Evolutionary conservation across 1,284 basidiomycete genomes (phyloP).

Genomic region (Cryptococcus sp.): DNA sequence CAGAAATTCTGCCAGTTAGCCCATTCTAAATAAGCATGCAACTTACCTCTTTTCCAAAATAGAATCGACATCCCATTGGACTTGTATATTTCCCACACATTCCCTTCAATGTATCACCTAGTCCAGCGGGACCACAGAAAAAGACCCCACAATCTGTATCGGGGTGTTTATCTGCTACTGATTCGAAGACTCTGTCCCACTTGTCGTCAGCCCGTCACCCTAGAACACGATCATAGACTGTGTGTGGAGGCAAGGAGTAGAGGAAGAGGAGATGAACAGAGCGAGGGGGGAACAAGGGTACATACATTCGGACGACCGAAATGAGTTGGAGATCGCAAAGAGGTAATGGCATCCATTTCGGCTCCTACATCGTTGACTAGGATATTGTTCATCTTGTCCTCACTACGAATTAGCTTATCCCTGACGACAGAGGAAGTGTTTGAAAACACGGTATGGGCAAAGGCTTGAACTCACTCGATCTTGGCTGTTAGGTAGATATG

Average conservation of each 20-base stretch:
- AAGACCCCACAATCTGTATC: constrained; percentile 66
- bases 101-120: constrained; percentile 66
- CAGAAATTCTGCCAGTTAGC: background rate
- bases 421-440: background rate
- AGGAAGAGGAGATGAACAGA: too few species aligned
- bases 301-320: constrained; percentile 75
- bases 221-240: background rate
- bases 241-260: too few species aligned
- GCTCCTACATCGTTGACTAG: constrained; percentile 82
- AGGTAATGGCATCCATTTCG: constrained; percentile 80
- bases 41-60: constrained; percentile 68
- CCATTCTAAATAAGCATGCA: too few species aligned
- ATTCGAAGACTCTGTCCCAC: constrained; percentile 77
- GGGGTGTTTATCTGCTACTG: constrained; percentile 69
- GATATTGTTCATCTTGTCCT: constrained; percentile 85
- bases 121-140: constrained; percentile 63
- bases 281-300: too few species aligned
- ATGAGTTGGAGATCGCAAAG: constrained; percentile 81
- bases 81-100: constrained; percentile 82
- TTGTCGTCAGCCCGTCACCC: constrained; percentile 1
- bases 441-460: too few species aligned
- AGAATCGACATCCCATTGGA: constrained; percentile 74
- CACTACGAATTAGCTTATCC: constrained; percentile 31
- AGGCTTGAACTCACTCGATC: constrained; percentile 54
- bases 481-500: constrained; percentile 85